phyloP scores from a whole-genome alignment of 2,329 filamentous ascomycete species.

The Coleophoma cylindrospora region DNA sequence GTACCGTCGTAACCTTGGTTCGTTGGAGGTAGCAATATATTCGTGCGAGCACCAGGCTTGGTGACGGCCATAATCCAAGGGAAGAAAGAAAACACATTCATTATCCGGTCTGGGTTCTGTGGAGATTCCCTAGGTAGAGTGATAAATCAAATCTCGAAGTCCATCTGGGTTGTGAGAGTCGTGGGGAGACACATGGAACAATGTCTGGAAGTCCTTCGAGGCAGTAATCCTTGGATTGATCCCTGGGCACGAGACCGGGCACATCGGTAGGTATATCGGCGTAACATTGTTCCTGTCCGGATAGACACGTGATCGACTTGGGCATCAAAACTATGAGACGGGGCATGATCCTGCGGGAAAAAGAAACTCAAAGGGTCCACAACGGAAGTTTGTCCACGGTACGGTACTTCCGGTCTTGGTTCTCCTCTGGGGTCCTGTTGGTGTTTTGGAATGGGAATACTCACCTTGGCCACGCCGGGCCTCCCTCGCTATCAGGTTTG shows the following conservation, averaged over 20 bases:
- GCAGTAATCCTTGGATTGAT: no score
- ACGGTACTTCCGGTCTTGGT: neutral
- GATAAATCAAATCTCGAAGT: neutral
- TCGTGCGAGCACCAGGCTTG: neutral
- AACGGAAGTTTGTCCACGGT: no score
- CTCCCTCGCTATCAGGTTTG: neutral
- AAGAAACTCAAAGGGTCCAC: no score
- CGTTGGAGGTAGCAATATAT: no score
- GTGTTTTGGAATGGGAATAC: neutral
- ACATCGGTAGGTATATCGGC: no score
- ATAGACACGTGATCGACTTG: neutral
- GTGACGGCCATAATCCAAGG: neutral
- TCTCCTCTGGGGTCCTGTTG: neutral
- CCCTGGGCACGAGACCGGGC: no score
- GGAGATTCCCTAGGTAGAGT: neutral
- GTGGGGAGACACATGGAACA: no score
- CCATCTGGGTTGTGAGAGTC: no score
- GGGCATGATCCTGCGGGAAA: no score
- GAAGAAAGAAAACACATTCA: neutral
- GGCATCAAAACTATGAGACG: neutral
- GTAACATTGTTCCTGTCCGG: no score
- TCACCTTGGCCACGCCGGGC: neutral
- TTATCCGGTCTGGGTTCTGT: neutral
- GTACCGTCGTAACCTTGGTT: neutral
- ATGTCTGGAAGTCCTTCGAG: no score